Base-by-base conservation (phyloP, 495 filamentous ascomycete species). In the Neurospora sp. region DNA sequence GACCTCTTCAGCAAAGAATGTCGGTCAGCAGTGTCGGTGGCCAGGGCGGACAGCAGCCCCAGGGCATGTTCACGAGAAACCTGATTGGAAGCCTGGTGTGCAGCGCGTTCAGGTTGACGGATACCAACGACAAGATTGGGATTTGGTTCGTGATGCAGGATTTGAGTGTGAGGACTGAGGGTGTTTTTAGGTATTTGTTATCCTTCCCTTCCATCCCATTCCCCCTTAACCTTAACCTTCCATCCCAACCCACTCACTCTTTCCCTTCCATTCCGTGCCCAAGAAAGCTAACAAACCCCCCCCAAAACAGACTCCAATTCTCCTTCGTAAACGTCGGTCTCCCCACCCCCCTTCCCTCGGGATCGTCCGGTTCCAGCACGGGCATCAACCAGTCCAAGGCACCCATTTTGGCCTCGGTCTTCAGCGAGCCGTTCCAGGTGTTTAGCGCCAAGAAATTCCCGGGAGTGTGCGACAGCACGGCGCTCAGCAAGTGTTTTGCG, bases 111-210 rank as follows among this genome's bases (percentile, higher is more conserved):
- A 89, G 92, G 68, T 85, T 99, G 70, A 90, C 88, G 0, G 94
- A 99, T 73, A 88, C 91, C 0, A 88, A 92, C 48, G 91, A 94
- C 75, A 92, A 94, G 79, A 91, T 93, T 72, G 94, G 94, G 11
- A 94, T 97, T 68, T 99, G 96, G 96, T 99, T 99, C 75, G 93
- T 99, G 74, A 85, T 98, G 48, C 96, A 98, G 81, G 96, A 99
- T 84, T 83, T 99, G 14, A 97, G 93, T 77, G 94, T 99, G 37
- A 86, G 96, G 68, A 97, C 94, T 9, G 96, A 99, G 80, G 96
- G 96, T 18, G 85, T 83, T 70, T 99, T 98, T 83, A 87, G 94
- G 94, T 96, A 87, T 75, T 5, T 39, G 5, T 37, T 7, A 22
- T 71, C 8, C 12, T 44, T 18, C 18, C 48, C 20, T 11, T 7